phyloP scores from a whole-genome alignment of 768 basidiomycete genomes.

The Multifurca ochricompacta region DNA sequence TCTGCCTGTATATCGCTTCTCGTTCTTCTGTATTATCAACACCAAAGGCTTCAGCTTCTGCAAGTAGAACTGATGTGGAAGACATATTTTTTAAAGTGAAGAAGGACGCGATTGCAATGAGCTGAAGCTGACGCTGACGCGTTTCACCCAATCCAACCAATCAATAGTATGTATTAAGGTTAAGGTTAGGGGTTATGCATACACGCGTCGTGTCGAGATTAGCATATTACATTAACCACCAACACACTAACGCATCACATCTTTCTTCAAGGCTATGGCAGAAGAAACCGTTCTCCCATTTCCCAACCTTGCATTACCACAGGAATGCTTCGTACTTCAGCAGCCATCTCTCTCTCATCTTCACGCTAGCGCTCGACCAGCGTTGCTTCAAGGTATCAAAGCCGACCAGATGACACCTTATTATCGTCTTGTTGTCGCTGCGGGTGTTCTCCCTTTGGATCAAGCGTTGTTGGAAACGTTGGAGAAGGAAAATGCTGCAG shows the following conservation, averaged over 20 bases:
- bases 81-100: constrained; percentile 14
- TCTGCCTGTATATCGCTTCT: constrained; percentile 67
- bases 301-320: constrained; percentile 77
- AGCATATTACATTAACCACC: neutral
- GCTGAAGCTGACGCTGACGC: constrained; percentile 16
- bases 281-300: constrained; percentile 80
- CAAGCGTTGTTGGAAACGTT: constrained; percentile 46
- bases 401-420: constrained; percentile 89
- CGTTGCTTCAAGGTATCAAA: constrained; percentile 66
- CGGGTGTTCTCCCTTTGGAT: constrained; percentile 44
- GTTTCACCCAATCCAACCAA: neutral
- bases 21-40: constrained; percentile 49
- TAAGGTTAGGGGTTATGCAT: constrained; percentile 16
- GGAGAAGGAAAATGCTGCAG: constrained; percentile 61
- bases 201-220: constrained; percentile 20
- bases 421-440: constrained; percentile 50
- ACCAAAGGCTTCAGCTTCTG: constrained; percentile 45
- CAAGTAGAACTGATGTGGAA: constrained; percentile 39
- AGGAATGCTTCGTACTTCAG: constrained; percentile 69
- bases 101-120: neutral
- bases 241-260: too few relatives aligned
- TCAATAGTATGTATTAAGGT: too few relatives aligned
- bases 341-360: constrained; percentile 51
- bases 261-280: too few relatives aligned
- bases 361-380: constrained; percentile 57